Conservation (phyloP, 495 filamentous ascomycete genomes). For the Patellaria atrata region DNA sequence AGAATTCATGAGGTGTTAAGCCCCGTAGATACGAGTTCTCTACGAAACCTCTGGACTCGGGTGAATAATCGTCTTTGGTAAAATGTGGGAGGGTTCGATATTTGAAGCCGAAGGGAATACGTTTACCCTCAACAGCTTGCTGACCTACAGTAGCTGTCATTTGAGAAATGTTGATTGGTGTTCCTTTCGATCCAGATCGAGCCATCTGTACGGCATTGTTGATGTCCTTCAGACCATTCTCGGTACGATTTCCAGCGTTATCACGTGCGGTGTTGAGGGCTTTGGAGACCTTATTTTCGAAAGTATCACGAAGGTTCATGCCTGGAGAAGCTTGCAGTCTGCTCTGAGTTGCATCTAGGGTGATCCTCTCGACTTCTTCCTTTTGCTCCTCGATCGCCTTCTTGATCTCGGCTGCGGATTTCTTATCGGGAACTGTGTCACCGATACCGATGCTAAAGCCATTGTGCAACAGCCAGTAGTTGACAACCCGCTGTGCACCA, state of each 20-base stretch:
- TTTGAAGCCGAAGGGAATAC: constrained; percentile 99
- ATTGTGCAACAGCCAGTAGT: constrained; percentile 96
- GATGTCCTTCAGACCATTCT: constrained; percentile 79
- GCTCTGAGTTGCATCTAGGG: constrained; percentile 64
- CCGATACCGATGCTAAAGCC: constrained; percentile 97
- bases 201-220: constrained; percentile 98
- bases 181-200: constrained; percentile 89
- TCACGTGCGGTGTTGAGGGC: constrained; percentile 92
- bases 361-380: constrained; percentile 57
- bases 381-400: constrained; percentile 66
- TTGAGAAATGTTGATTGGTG: constrained; percentile 96
- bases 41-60: constrained; percentile 92
- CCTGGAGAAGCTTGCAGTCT: constrained; percentile 77
- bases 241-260: constrained; percentile 78
- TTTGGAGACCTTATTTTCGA: constrained; percentile 88
- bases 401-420: constrained; percentile 71
- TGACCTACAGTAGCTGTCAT: constrained; percentile 97
- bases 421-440: constrained; percentile 83
- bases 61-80: constrained; percentile 97
- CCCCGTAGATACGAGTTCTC: constrained; percentile 98
- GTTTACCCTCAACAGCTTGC: constrained; percentile 94
- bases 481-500: constrained; percentile 78
- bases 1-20: constrained; percentile 90
- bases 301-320: constrained; percentile 97
- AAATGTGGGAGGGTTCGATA: constrained; percentile 96